Percentiles rank a stretch among this genome's conserved stretches.
Conservation (phyloP, 208 protist genomes). For the Crithidia bombi region DNA sequence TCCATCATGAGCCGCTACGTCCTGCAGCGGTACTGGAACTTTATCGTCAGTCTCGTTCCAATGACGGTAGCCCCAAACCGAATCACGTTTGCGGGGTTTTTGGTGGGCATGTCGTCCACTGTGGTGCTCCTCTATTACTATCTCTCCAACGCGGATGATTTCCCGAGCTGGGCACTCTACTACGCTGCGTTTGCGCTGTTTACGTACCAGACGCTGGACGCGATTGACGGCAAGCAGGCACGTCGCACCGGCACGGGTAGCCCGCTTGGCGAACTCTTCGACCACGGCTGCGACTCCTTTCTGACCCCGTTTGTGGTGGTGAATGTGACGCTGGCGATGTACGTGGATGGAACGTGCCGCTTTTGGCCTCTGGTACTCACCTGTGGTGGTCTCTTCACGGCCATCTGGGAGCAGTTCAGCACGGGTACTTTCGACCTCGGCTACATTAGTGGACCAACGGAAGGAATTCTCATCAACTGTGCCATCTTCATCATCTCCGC, state of each 20-base stretch:
- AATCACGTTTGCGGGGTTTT: constrained; percentile 87
- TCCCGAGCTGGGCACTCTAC: constrained; percentile 89
- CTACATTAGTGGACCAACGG: constrained; percentile 88
- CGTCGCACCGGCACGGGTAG: constrained; percentile 88
- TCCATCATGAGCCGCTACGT: constrained; percentile 77
- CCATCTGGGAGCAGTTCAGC: constrained; percentile 91
- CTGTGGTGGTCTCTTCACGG: constrained; percentile 64
- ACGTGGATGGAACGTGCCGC: constrained; percentile 40
- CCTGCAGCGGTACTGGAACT: constrained; percentile 89
- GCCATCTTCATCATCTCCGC: constrained; percentile 63
- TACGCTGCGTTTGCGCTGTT: constrained; percentile 77
- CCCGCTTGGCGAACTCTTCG: constrained; percentile 95
- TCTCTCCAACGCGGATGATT: constrained; percentile 51
- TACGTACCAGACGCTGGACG: constrained; percentile 94
- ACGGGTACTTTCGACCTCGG: constrained; percentile 92
- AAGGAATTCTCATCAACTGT: constrained; percentile 82
- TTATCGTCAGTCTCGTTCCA: constrained; percentile 80
- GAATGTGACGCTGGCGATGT: constrained; percentile 54
- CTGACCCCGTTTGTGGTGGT: constrained; percentile 81
- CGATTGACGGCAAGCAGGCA: constrained; percentile 96
- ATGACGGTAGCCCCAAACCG: constrained; percentile 90
- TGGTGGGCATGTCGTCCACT: constrained; percentile 72
- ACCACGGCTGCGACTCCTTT: constrained; percentile 95
- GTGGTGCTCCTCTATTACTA: constrained; percentile 69
- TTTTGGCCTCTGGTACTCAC: constrained; percentile 62